Base-by-base conservation (phyloP, 768 basidiomycete genomes). In the Chalciporus chontae region DNA sequence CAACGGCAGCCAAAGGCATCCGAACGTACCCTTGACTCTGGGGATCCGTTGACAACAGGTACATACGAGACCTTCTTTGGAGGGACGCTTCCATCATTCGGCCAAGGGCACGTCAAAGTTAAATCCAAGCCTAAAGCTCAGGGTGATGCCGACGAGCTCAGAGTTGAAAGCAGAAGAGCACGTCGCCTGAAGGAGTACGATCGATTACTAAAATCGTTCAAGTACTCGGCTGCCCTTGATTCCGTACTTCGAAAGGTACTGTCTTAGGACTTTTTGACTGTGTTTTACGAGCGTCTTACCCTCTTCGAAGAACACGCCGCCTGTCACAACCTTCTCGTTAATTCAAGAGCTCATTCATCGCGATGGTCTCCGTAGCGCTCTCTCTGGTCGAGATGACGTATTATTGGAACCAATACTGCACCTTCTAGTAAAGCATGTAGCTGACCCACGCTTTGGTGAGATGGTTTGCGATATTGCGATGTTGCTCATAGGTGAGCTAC, bases 171-270 rank as follows among this genome's bases (percentile, higher is more conserved):
- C 48, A 80, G 79, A 65, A 77, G 85, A 51, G 79, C 71, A 64
- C 84, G 78, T 64, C 78, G 81, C 53, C 70, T 98, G 41, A 86
- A 80, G 66, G 87, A 91, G 48, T 96, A 96, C 69, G 96, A 99
- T 67, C 81, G 81, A 59, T 72, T 91, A 45, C 74, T 99, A 43
- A 98, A 98, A 68, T 76, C 72, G 34, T 99, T 98, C 77, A 90
- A 90, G 62, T 98, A 99, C 68, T 87, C 87, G 8, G 92, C 92
- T 31, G 96, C 96, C 5, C 71, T 99, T 47, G 95, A 99, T 70
- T 83, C 91, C 5, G 94, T 94, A 11, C 69, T 98, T 50, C 81
- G 81, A 60, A 92, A 91, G 76, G 90, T 89, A 58, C 46, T 74
- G 39, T 37, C 15, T n/a, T 29, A 4, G 34, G 4, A 15, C 19